Conservation (phyloP, 768 basidiomycete genomes). For the Panellus pusillus region DNA sequence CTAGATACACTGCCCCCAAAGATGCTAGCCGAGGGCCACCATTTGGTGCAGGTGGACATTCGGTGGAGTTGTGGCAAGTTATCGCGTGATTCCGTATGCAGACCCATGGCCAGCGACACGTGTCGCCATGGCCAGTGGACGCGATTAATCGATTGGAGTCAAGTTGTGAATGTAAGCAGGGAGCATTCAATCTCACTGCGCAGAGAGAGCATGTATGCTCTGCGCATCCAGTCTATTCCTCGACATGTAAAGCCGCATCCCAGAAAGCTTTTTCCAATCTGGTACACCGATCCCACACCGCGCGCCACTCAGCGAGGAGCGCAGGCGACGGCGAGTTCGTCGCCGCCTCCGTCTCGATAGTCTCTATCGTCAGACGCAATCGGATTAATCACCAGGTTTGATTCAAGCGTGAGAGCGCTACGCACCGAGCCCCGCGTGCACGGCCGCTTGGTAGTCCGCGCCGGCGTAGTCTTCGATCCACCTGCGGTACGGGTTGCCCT, state of each 20-base stretch:
- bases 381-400: neutral
- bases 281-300: conserved; percentile 76
- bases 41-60: too few species aligned
- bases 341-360: conserved; percentile 67
- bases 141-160: too few species aligned
- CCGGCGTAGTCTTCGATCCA: conserved; percentile 86
- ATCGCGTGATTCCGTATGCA: too few species aligned
- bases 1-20: too few species aligned
- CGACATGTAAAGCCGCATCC: conserved; percentile 56
- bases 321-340: conserved; percentile 60
- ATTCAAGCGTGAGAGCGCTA: too few species aligned
- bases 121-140: too few species aligned
- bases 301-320: conserved; percentile 63
- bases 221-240: conserved; percentile 1
- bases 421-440: conserved; percentile 72
- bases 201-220: too few species aligned
- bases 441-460: conserved; percentile 67
- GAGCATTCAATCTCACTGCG: too few species aligned
- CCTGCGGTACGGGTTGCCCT: conserved; percentile 70
- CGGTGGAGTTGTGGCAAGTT: too few species aligned
- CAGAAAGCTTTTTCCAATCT: conserved; percentile 83
- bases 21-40: too few species aligned
- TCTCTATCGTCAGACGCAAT: conserved; percentile 43
- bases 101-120: too few species aligned
- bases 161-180: too few species aligned